Base-by-base conservation (phyloP, 1,139 yeast species). In the Scheffersomyces parashehatae region DNA sequence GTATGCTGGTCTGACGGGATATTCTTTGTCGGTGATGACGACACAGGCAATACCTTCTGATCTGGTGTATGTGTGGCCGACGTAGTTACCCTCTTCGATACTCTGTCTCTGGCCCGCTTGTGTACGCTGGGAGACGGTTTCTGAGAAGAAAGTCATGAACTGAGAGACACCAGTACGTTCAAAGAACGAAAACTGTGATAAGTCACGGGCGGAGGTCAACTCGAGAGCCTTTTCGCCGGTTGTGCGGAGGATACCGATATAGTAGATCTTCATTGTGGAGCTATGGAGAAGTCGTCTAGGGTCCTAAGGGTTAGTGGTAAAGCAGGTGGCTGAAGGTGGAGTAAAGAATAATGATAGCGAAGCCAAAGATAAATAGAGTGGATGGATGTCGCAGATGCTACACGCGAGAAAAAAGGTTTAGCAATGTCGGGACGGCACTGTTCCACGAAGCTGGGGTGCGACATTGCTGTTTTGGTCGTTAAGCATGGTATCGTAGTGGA, bases 1-100 rank as follows among this genome's bases (percentile, higher is more conserved):
- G 68, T 89, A 93, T 1, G 97, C 99, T n/a, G 97, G 98, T 62
- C 99, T 81, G 15, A 88, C 91, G 2, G 99, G 99, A 66, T 93
- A 93, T 56, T 93, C 97, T 64, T 87, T 87, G 65, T 93, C 99
- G 40, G 96, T 83, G 62, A 95, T 88, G 48, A 93, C 71, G 28
- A 93, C 96, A 51, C 96, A 96, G n/a, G 96, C 87, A 39, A 93
- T 63, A 1, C 98, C 98, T 65, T 95, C 99, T 29, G 86, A 70
- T 53, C 98, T 79, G 24, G 91, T 84, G 64, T 87, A 93, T 0
- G 93, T 93, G 65, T 95, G 99, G 7, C 97, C 98, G 15, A 88
- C 79, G 62, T 91, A 91, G 63, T 80, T 82, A 40, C 95, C 95
- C 65, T 93, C 97, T 64, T 93, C 97, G 42, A 93, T 88, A 61